Evolutionary conservation across 331 rosid species (phyloP), one percentile per base, ranked within the genome.

Genomic region (Pyrus hybrid): DNA sequence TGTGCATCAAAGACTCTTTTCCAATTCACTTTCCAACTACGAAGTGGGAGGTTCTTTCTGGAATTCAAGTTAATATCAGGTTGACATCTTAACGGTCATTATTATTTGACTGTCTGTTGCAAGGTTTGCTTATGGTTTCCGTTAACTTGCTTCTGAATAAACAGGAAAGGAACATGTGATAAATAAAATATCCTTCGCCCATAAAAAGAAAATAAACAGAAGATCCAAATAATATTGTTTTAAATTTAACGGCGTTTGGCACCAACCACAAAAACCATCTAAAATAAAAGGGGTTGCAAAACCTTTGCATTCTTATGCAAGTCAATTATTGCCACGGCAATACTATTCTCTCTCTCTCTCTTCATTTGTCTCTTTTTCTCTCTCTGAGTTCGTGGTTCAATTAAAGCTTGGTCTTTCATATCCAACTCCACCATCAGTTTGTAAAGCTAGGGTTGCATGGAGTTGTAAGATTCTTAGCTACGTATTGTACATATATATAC

Each of bases 221-320:
- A 54, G 43, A 76, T 64, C 71, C 32, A 30, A 37, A 10, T 37
- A 41, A 32, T 51, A 8, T 57, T 57, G 25, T 62, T 67, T 67
- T 41, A 30, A 17, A 43, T 65, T 70, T 82, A 79, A 88, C 87
- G 78, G 33, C 58, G 77, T 78, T 79, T 54, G 88, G 90, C 95
- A 87, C 93, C 97, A 85, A 85, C 88, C 83, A 57, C 63, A 25
- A 35, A 68, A 77, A 62, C 80, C 74, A 80, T 79, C 77, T 47
- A 84, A 88, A 75, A 83, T 84, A 85, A 85, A 83, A 85, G 66
- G 77, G 76, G 71, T 71, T 71, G 68, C 81, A 81, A 71, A 77
- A 26, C 20, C 47, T 71, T 17, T 79, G 49, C 84, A 73, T 83
- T 83, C 79, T 71, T 73, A 67, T 65, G 62, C 85, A 90, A 86